These are phyloP conservation scores for Penicillium atrosanguineum DNA, from an alignment of 495 filamentous ascomycete species.

Conservation along the genomic window DNA sequence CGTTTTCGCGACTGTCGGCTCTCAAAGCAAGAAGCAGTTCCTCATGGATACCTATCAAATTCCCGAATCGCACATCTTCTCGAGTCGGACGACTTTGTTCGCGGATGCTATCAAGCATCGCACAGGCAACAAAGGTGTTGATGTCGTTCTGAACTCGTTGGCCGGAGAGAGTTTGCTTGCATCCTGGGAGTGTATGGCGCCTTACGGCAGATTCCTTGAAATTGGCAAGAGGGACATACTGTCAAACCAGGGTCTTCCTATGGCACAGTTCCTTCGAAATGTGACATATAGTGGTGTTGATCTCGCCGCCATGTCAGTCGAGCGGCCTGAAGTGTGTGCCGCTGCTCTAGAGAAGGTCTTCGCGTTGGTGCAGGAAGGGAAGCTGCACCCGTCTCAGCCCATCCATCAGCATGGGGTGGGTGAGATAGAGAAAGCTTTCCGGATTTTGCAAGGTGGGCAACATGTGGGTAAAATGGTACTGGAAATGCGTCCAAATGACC, in stretches of 20 bases:
- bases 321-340: not conserved
- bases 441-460: too few relatives aligned
- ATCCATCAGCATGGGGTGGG: too few relatives aligned
- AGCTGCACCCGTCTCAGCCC: too few relatives aligned
- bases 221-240: slow-evolving; percentile 44
- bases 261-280: slow-evolving; percentile 17
- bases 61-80: slow-evolving; percentile 43
- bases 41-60: slow-evolving; percentile 36
- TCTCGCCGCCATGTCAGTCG: not conserved
- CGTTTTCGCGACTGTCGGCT: slow-evolving; percentile 47
- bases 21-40: slow-evolving; percentile 36
- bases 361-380: too few relatives aligned
- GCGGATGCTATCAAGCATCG: slow-evolving; percentile 37
- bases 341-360: too few relatives aligned
- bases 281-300: slow-evolving; percentile 18
- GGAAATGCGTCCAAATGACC: too few relatives aligned
- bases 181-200: slow-evolving; percentile 50
- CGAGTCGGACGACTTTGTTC: slow-evolving; percentile 43
- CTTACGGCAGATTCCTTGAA: slow-evolving; percentile 43
- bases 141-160: slow-evolving; percentile 52
- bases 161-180: slow-evolving; percentile 38
- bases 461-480: too few relatives aligned
- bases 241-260: slow-evolving; percentile 11
- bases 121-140: slow-evolving; percentile 52
- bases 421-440: too few relatives aligned